A percentile compares a stretch with the other conserved stretches of the same genome.
phyloP scores from a whole-genome alignment of 768 basidiomycete species.

The Tylopilus rubrobrunneus region DNA sequence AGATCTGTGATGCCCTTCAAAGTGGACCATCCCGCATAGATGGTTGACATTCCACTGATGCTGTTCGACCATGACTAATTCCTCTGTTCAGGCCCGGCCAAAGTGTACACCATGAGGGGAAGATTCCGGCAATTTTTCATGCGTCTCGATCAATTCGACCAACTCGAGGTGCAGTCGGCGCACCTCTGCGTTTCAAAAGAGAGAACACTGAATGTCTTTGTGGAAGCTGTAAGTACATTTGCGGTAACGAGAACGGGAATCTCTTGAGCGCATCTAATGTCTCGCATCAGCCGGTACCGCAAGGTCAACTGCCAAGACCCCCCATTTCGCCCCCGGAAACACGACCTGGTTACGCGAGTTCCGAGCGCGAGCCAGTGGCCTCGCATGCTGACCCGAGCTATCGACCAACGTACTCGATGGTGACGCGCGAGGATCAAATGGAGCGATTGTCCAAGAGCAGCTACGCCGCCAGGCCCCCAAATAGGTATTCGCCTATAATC shows the following conservation, averaged over 20 bases:
- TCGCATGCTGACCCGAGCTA: background rate
- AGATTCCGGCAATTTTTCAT: conserved; percentile 68
- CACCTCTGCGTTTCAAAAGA: conserved; percentile 54
- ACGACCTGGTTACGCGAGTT: conserved; percentile 13
- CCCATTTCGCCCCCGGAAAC: conserved; percentile 6
- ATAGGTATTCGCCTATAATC: conserved; percentile 6
- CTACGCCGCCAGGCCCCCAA: conserved; percentile 7
- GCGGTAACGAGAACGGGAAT: background rate
- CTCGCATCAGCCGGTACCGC: conserved; percentile 19
- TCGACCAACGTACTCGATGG: conserved; percentile 8
- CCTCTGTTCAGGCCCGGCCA: conserved; percentile 52
- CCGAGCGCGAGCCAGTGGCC: conserved; percentile 17
- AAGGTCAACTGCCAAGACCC: conserved; percentile 27
- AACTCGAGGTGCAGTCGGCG: conserved; percentile 47
- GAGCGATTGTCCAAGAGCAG: conserved; percentile 25
- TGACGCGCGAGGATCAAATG: conserved; percentile 27
- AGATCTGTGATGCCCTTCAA: conserved; percentile 58
- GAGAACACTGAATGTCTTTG: conserved; percentile 52
- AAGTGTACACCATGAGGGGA: conserved; percentile 62
- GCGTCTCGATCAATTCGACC: conserved; percentile 50
- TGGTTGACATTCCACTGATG: conserved; percentile 36
- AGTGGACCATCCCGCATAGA: conserved; percentile 62
- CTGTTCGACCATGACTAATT: background rate
- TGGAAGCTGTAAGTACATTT: conserved; percentile 50
- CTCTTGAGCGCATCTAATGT: conserved; percentile 6